Evolutionary conservation across 1,284 basidiomycete genomes (phyloP), one percentile per base, ranked within the genome.

Genomic region (Austroboletus niveus): DNA sequence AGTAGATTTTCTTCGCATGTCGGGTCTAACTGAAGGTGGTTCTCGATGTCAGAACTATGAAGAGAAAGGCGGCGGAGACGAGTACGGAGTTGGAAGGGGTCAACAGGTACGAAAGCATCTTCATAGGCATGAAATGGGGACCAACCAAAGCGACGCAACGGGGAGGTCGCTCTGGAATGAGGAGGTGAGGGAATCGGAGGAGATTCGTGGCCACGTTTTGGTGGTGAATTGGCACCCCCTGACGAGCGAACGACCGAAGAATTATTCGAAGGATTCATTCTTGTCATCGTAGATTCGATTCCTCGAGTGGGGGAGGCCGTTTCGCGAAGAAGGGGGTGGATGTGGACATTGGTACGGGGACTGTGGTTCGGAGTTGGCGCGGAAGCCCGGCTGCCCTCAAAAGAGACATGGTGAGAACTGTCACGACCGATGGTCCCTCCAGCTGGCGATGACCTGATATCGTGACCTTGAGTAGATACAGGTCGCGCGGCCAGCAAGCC

Each of bases 81-180:
- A 9, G 67, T 56, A 15, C 66, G 72, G 22, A 70, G 53, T 31
- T 51, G 63, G 61, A 76, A 79, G 2, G 79, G 80, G 50, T 81
- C 70, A 9, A 76, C 60, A 11, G 79, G 74, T 10, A 79, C 61
- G 54, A 81, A 81, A 0, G 76, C 72, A 24, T 81, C 79, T 54
- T 81, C 79, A 8, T 70, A 70, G 8, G 55, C 35, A 47, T 73
- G 72, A 12, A 80, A 65, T 20, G 61, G 63, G 14, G 60, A 20
- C 62, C 59, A 71, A 52, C 61, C 65, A 60, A 56, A 77, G 57
- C 72, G 64, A 42, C 75, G 72, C 0, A 77, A 62, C 1, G 78
- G 79, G 0, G 76, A 79, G 1, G 71, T 65, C 2, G 73, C 65
- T 17, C 79, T 73, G 5, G 75, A 76, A 40, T 68, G 74, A 9